A percentile compares a stretch with the other conserved stretches of the same genome.
Conservation (phyloP, 2,329 filamentous ascomycete genomes). For the Stagonosporopsis rhizophila region DNA sequence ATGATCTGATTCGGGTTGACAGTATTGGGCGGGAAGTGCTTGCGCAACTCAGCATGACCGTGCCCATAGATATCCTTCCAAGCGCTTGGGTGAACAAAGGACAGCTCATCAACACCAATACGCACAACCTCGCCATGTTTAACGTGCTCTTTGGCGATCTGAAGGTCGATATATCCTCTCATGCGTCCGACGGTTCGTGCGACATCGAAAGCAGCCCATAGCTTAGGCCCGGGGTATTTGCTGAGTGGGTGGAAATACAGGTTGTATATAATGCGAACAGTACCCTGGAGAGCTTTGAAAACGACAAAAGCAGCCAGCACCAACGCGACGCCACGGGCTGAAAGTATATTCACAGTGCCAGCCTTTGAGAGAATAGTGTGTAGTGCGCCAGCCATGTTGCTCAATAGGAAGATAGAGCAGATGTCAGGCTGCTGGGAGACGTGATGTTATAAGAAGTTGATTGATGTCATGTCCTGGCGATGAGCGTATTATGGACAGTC, state of each 20-base stretch:
- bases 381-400: background rate
- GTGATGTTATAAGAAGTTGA: no score
- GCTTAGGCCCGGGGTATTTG: conserved; percentile 53
- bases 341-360: background rate
- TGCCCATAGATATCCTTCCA: conserved; percentile 45
- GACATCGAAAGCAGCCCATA: conserved; percentile 46
- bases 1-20: conserved; percentile 45
- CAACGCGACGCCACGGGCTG: background rate
- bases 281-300: background rate
- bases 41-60: conserved; percentile 28
- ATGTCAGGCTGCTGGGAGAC: no score
- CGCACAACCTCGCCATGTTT: conserved; percentile 54
- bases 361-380: background rate
- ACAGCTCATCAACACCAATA: conserved; percentile 51
- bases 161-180: conserved; percentile 31
- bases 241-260: conserved; percentile 50
- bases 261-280: conserved; percentile 5
- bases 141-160: conserved; percentile 43
- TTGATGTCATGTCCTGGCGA: background rate
- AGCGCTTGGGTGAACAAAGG: conserved; percentile 47
- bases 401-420: no score
- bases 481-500: background rate
- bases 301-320: background rate
- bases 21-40: conserved; percentile 23
- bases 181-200: conserved; percentile 37